Conservation (phyloP, 2,329 filamentous ascomycete genomes). For the Fusarium piperis region DNA sequence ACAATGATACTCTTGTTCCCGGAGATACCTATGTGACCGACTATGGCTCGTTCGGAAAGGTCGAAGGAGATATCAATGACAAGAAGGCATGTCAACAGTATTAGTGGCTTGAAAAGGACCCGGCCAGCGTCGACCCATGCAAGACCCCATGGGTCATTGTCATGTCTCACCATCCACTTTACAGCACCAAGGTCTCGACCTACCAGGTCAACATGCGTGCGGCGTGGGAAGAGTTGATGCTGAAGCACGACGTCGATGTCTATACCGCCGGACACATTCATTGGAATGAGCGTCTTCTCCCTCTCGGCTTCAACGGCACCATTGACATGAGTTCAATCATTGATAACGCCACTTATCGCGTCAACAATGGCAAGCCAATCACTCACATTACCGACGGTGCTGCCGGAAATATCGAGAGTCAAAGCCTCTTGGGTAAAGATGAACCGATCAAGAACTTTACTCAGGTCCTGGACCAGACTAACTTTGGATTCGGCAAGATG, state of each 20-base stretch:
- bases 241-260: slow-evolving; percentile 57
- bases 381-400: slow-evolving; percentile 63
- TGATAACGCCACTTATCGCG: slow-evolving; percentile 59
- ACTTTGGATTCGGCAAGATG: slow-evolving; percentile 59
- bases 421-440: slow-evolving; percentile 50
- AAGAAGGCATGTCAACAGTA: slow-evolving; percentile 58
- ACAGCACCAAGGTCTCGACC: slow-evolving; percentile 53
- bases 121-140: slow-evolving; percentile 54
- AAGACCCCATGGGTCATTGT: slow-evolving; percentile 61
- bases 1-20: slow-evolving; percentile 50
- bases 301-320: slow-evolving; percentile 43
- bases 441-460: slow-evolving; percentile 51
- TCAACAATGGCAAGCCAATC: slow-evolving; percentile 58
- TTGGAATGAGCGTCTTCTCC: slow-evolving; percentile 38
- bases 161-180: slow-evolving; percentile 61
- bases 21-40: slow-evolving; percentile 58
- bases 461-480: slow-evolving; percentile 53
- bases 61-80: slow-evolving; percentile 49
- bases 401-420: slow-evolving; percentile 62
- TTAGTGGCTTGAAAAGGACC: slow-evolving; percentile 57
- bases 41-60: slow-evolving; percentile 58
- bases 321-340: slow-evolving; percentile 54
- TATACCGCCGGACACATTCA: slow-evolving; percentile 49
- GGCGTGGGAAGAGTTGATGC: slow-evolving; percentile 57
- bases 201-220: slow-evolving; percentile 56